Evolutionary conservation across 768 basidiomycete genomes (phyloP).

Genomic region (Xerocomellus dryophilus): DNA sequence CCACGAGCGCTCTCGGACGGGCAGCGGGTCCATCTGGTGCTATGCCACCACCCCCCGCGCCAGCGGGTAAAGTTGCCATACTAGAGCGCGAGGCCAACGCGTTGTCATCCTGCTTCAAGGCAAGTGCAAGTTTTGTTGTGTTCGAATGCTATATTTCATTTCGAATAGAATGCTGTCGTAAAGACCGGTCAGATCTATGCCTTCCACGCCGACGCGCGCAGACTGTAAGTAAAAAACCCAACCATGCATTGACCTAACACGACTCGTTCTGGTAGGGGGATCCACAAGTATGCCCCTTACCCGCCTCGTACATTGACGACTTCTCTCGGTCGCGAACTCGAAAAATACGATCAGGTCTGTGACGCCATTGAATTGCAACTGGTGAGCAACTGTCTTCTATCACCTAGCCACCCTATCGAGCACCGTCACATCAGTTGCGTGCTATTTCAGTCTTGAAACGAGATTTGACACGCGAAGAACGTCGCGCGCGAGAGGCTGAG

Average conservation of each 20-base stretch:
- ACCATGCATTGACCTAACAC: not conserved
- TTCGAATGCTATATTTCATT: not conserved
- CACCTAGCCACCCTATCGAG: not conserved
- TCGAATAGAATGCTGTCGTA: slow-evolving; percentile 53
- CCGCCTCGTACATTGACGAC: slow-evolving; percentile 66
- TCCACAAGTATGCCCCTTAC: slow-evolving; percentile 52
- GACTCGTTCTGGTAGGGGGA: slow-evolving; percentile 40
- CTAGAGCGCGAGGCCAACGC: slow-evolving; percentile 67
- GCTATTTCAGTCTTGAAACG: slow-evolving; percentile 71
- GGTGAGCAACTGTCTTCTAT: slow-evolving; percentile 39
- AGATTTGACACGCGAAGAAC: slow-evolving; percentile 62
- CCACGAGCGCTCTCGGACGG: slow-evolving; percentile 15
- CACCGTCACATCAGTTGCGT: slow-evolving; percentile 48
- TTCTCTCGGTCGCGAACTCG: slow-evolving; percentile 68
- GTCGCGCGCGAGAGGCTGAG: slow-evolving; percentile 45
- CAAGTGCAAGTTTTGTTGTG: slow-evolving; percentile 20
- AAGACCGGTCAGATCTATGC: slow-evolving; percentile 70
- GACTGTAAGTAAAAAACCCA: slow-evolving; percentile 47
- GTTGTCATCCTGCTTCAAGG: slow-evolving; percentile 57
- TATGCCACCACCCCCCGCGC: slow-evolving; percentile 55
- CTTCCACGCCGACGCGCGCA: slow-evolving; percentile 63
- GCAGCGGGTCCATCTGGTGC: slow-evolving; percentile 30
- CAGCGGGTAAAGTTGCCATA: slow-evolving; percentile 38
- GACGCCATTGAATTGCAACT: slow-evolving; percentile 73
- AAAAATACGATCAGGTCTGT: slow-evolving; percentile 77